A percentile compares a stretch with the other conserved stretches of the same genome.
These are phyloP conservation scores for Alternaria incomplexa DNA, from an alignment of 2,329 filamentous ascomycete species.

Conservation along the genomic window DNA sequence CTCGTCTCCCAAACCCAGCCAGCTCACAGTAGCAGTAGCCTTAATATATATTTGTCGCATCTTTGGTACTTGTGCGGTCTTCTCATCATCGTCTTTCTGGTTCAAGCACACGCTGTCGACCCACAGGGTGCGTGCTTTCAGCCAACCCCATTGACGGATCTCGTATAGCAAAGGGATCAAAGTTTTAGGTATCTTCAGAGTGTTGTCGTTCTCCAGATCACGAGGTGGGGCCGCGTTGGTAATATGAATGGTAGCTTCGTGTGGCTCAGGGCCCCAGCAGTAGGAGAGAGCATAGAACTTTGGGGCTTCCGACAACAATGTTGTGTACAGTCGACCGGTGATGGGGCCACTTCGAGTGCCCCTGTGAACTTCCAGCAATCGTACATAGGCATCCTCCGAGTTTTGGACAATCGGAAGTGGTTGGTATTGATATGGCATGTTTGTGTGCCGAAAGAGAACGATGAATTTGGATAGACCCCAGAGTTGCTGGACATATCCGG, in stretches of 20 bases:
- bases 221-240: neutral
- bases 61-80: neutral
- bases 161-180: neutral
- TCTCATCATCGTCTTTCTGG: neutral
- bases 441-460: neutral
- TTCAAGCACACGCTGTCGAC: neutral
- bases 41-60: neutral
- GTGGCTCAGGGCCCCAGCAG: neutral
- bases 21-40: neutral
- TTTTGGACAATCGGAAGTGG: neutral
- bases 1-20: neutral
- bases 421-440: neutral
- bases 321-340: neutral
- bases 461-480: neutral
- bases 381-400: neutral
- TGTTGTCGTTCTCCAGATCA: neutral
- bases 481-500: neutral
- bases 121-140: neutral
- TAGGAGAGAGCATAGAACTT: neutral
- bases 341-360: neutral
- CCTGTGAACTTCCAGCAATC: neutral
- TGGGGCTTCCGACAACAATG: neutral
- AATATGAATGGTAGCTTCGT: neutral
- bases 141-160: neutral
- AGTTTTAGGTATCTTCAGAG: fast-evolving